Conservation (phyloP, 108 stramenopile genomes). For the Thalassiosira profunda region DNA sequence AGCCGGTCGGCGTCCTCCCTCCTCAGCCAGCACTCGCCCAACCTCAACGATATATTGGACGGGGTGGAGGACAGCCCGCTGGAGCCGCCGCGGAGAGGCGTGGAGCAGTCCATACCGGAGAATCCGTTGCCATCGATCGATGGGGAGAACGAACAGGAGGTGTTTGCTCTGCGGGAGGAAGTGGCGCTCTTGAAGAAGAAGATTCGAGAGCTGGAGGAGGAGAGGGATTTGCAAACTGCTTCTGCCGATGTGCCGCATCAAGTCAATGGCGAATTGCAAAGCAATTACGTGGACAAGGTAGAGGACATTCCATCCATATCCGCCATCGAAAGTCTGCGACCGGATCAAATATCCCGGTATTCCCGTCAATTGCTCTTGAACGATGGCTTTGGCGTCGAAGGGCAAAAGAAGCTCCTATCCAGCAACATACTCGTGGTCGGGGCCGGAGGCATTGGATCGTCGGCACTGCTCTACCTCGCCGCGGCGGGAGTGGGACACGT, state of each 20-base stretch:
- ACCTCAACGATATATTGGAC: slow-evolving; percentile 41
- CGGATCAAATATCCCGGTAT: slow-evolving; percentile 76
- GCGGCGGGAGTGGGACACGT: slow-evolving; percentile 81
- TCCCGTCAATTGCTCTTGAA: slow-evolving; percentile 73
- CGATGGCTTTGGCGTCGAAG: slow-evolving; percentile 83
- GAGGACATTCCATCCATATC: slow-evolving; percentile 22
- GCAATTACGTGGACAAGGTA: not conserved
- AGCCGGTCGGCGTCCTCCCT: slow-evolving; percentile 45
- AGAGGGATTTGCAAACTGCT: not conserved
- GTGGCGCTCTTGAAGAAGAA: slow-evolving; percentile 29
- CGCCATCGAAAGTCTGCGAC: slow-evolving; percentile 19
- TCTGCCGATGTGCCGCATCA: too few species aligned
- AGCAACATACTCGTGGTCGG: slow-evolving; percentile 81
- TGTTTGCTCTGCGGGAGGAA: slow-evolving; percentile 26
- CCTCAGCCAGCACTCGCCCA: slow-evolving; percentile 44
- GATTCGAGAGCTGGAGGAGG: slow-evolving; percentile 29
- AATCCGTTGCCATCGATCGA: not conserved
- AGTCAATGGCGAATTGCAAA: too few species aligned
- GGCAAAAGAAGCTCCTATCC: slow-evolving; percentile 70
- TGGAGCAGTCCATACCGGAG: slow-evolving; percentile 1
- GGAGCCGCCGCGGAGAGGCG: not conserved
- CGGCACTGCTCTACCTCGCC: slow-evolving; percentile 83
- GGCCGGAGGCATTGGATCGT: slow-evolving; percentile 90
- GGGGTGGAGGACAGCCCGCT: slow-evolving; percentile 12
- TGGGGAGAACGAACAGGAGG: not conserved